Evolutionary conservation across 2,329 filamentous ascomycete genomes (phyloP).

Genomic region (Penicillium janthinellum): DNA sequence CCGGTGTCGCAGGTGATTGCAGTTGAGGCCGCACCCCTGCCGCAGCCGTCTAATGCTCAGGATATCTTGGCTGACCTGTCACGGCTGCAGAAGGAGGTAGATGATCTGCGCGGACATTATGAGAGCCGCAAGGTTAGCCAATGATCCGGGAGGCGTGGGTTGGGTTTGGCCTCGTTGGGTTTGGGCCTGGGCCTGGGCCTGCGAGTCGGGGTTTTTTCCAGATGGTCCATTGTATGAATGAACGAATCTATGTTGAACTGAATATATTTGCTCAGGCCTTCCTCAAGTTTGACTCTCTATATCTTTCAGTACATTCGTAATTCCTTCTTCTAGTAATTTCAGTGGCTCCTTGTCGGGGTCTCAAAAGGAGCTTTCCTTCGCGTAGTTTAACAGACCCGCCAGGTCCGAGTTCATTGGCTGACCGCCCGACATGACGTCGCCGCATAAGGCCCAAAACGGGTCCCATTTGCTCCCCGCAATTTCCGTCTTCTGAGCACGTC

Average conservation of each 20-base stretch:
- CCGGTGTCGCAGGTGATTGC: slow-evolving; percentile 24
- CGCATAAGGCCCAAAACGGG: slow-evolving; percentile 2
- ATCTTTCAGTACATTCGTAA: neutral
- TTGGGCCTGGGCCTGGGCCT: neutral
- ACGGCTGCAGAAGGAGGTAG: slow-evolving; percentile 73
- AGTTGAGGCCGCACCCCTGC: slow-evolving; percentile 27
- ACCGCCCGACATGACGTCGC: slow-evolving; percentile 16
- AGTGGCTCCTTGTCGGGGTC: neutral
- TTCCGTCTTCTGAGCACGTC: neutral
- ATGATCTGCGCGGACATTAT: slow-evolving; percentile 54
- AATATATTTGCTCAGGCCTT: neutral
- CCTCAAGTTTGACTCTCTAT: neutral
- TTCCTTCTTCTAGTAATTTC: too few relatives aligned
- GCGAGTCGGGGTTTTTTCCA: neutral
- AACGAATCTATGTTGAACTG: slow-evolving; percentile 16
- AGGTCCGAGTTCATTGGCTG: neutral
- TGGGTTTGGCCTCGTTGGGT: neutral
- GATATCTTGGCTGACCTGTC: slow-evolving; percentile 74
- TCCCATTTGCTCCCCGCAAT: slow-evolving; percentile 13
- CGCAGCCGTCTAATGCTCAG: slow-evolving; percentile 46
- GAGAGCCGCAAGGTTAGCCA: slow-evolving; percentile 36
- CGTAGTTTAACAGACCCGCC: neutral
- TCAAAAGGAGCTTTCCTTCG: neutral
- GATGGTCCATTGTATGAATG: slow-evolving; percentile 20
- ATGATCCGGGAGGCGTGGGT: slow-evolving; percentile 11